phyloP scores from a whole-genome alignment of 2,329 filamentous ascomycete species.

The Cercospora zeina region DNA sequence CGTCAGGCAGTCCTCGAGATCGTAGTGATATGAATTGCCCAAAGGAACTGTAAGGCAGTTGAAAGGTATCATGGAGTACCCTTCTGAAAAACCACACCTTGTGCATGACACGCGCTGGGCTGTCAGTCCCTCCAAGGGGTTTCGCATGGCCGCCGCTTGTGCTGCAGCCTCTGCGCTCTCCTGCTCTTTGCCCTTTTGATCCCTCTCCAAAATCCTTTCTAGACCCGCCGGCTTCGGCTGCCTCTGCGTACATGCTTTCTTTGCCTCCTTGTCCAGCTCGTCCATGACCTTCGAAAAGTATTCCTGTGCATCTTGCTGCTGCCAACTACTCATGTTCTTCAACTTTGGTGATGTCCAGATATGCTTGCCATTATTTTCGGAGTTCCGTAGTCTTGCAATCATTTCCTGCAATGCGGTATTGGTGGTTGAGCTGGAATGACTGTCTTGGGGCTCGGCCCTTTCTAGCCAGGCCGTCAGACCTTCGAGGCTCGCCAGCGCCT shows the following conservation, averaged over 20 bases:
- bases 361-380: conserved; percentile 69
- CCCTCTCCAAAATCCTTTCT: conserved; percentile 30
- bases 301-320: conserved; percentile 96
- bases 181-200: conserved; percentile 16
- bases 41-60: conserved; percentile 89
- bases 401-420: conserved; percentile 60
- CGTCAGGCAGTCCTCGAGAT: conserved; percentile 76
- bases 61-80: conserved; percentile 86
- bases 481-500: conserved; percentile 64
- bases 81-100: conserved; percentile 81
- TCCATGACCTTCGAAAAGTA: conserved; percentile 80
- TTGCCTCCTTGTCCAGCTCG: conserved; percentile 61
- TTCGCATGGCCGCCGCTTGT: conserved; percentile 47
- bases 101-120: conserved; percentile 89
- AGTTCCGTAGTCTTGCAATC: conserved; percentile 68
- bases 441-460: conserved; percentile 20
- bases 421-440: conserved; percentile 30
- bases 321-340: conserved; percentile 91
- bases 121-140: conserved; percentile 82
- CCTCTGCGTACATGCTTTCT: conserved; percentile 35
- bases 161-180: conserved; percentile 15
- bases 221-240: conserved; percentile 31
- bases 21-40: conserved; percentile 64
- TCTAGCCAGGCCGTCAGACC: conserved; percentile 31
- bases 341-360: conserved; percentile 80